phyloP scores from a whole-genome alignment of 345 rosid genomes.

The Rhodamnia argentea region DNA sequence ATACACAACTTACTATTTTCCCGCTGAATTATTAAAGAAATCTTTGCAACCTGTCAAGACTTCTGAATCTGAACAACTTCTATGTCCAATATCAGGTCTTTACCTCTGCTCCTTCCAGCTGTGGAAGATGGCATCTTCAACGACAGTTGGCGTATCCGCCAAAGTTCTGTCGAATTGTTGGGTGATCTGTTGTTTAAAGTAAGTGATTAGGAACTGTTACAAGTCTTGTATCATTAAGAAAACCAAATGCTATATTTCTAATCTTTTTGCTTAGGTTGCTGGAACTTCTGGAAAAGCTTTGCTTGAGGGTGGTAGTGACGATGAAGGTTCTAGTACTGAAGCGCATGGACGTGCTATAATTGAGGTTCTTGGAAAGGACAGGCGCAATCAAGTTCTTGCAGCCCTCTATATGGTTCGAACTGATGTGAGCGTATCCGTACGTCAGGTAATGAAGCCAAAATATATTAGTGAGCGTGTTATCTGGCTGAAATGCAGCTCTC shows the following conservation, averaged over 20 bases:
- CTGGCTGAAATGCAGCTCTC: neutral
- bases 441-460: conserved; percentile 59
- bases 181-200: conserved; percentile 98
- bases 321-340: conserved; percentile 98
- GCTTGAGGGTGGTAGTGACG: conserved; percentile 99
- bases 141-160: conserved; percentile 97
- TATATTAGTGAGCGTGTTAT: neutral
- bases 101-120: conserved; percentile 97
- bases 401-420: conserved; percentile 97
- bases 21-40: neutral
- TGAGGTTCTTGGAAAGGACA: conserved; percentile 91
- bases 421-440: conserved; percentile 88
- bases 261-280: conserved; percentile 62
- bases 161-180: conserved; percentile 94
- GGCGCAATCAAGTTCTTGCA: conserved; percentile 96
- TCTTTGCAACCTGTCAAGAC: neutral
- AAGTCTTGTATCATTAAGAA: neutral
- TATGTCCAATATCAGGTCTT: conserved; percentile 42
- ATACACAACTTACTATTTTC: neutral
- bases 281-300: conserved; percentile 98
- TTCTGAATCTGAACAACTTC: neutral
- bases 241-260: neutral
- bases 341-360: conserved; percentile 98
- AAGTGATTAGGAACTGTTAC: neutral
- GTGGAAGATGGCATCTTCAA: conserved; percentile 97